Evolutionary conservation across 345 rosid genomes (phyloP).

Genomic region (Aquilaria yunnanensis): DNA sequence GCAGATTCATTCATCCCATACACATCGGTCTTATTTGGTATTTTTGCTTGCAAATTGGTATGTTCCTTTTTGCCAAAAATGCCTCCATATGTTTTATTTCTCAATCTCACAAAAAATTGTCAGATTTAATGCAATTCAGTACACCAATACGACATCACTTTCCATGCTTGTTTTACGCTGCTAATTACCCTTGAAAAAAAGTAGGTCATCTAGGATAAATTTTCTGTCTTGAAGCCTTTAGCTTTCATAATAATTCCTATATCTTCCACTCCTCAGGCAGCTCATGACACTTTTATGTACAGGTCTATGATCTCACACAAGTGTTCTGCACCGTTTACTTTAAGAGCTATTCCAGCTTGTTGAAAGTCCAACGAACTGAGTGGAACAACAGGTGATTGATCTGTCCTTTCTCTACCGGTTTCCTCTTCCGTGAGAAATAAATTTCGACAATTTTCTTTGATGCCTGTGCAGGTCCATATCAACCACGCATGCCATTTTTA

Average conservation of each 20-base stretch:
- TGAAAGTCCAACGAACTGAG: slow-evolving; percentile 43
- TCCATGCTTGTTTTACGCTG: too few relatives aligned
- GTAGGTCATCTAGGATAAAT: too few relatives aligned
- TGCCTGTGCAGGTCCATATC: slow-evolving; percentile 50
- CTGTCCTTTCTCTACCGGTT: neutral
- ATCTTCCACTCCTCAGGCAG: neutral
- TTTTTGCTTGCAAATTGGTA: slow-evolving; percentile 58
- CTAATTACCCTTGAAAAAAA: too few relatives aligned
- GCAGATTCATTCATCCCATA: slow-evolving; percentile 52
- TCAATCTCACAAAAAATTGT: neutral
- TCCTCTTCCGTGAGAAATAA: neutral
- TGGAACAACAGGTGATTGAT: slow-evolving; percentile 59
- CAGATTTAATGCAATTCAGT: too few relatives aligned
- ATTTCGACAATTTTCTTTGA: neutral
- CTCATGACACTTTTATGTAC: slow-evolving; percentile 9
- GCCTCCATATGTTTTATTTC: neutral
- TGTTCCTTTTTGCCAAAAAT: neutral
- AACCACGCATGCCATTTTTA: slow-evolving; percentile 55
- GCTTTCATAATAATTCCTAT: neutral
- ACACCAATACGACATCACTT: too few relatives aligned
- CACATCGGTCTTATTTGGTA: slow-evolving; percentile 48
- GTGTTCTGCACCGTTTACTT: slow-evolving; percentile 44
- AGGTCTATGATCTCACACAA: slow-evolving; percentile 61
- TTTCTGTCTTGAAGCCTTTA: slow-evolving; percentile 1
- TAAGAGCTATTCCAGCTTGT: slow-evolving; percentile 48